A percentile compares a stretch with the other conserved stretches of the same genome.
Conservation (phyloP, 1,139 yeast species). For the Yarrowia galli region DNA sequence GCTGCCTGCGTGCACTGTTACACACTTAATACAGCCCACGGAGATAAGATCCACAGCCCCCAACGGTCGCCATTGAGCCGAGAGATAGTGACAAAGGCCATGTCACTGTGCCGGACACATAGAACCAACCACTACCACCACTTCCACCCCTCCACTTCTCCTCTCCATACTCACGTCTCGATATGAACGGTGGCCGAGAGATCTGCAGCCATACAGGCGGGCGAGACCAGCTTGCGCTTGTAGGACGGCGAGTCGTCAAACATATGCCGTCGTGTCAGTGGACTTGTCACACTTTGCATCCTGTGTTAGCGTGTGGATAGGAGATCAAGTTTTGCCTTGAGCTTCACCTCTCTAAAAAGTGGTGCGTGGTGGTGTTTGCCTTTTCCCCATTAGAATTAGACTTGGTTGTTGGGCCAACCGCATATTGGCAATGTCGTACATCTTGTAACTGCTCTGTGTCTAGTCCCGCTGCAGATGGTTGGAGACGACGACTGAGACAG, state of each 20-base stretch:
- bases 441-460: too few relatives aligned
- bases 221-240: constrained; percentile 22
- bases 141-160: too few relatives aligned
- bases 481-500: constrained; percentile 1
- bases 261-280: constrained; percentile 37
- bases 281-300: constrained; percentile 36
- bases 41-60: too few relatives aligned
- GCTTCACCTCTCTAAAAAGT: too few relatives aligned
- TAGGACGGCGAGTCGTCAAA: constrained; percentile 36
- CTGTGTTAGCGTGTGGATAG: constrained; percentile 19
- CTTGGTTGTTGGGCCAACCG: constrained; percentile 37
- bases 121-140: neutral
- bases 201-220: constrained; percentile 14
- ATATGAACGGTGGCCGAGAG: constrained; percentile 2
- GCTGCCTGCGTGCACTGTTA: too few relatives aligned
- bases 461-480: neutral
- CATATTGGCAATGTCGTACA: neutral
- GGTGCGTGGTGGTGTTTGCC: constrained; percentile 33
- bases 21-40: too few relatives aligned
- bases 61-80: too few relatives aligned
- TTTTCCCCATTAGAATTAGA: constrained; percentile 23
- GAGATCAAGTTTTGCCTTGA: constrained; percentile 8
- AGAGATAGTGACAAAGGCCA: too few relatives aligned
- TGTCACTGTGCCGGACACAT: too few relatives aligned
- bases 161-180: constrained; percentile 29